These are phyloP conservation scores for Cercospora sp. DNA, from an alignment of 2,329 filamentous ascomycete species.

Conservation along the genomic window DNA sequence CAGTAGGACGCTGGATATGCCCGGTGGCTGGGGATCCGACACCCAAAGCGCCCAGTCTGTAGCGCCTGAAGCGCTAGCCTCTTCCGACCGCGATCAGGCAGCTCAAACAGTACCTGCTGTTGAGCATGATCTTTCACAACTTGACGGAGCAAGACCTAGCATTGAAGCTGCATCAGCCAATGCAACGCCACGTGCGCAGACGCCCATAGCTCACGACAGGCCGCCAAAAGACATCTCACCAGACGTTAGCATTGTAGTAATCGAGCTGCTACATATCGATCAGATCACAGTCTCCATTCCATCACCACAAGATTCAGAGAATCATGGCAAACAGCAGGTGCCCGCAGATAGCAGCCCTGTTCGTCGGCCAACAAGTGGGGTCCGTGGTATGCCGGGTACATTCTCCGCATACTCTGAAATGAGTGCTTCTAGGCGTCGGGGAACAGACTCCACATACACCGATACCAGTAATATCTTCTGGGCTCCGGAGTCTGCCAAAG, in stretches of 20 bases:
- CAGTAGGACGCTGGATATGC: constrained; percentile 36
- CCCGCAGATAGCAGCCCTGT: neutral
- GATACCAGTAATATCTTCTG: constrained; percentile 15
- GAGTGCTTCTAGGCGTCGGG: constrained; percentile 29
- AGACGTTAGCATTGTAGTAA: neutral
- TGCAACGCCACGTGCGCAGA: constrained; percentile 32
- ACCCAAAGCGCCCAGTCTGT: constrained; percentile 26
- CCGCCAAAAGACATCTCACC: neutral
- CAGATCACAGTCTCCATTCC: constrained; percentile 14
- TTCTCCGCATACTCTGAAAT: constrained; percentile 52
- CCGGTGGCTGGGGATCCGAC: constrained; percentile 48
- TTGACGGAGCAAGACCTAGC: constrained; percentile 13
- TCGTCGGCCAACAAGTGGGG: neutral
- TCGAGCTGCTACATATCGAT: constrained; percentile 35
- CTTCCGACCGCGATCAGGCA: neutral
- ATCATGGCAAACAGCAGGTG: neutral
- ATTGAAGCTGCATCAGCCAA: constrained; percentile 24
- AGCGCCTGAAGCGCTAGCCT: constrained; percentile 31
- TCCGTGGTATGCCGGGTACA: constrained; percentile 45
- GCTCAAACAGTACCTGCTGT: neutral
- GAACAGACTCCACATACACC: constrained; percentile 6
- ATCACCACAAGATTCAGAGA: neutral
- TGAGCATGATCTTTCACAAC: neutral
- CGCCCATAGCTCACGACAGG: constrained; percentile 15
- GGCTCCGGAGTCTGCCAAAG: neutral